Conservation (phyloP, 2,329 filamentous ascomycete genomes). For the Lachnellula subtilissima region DNA sequence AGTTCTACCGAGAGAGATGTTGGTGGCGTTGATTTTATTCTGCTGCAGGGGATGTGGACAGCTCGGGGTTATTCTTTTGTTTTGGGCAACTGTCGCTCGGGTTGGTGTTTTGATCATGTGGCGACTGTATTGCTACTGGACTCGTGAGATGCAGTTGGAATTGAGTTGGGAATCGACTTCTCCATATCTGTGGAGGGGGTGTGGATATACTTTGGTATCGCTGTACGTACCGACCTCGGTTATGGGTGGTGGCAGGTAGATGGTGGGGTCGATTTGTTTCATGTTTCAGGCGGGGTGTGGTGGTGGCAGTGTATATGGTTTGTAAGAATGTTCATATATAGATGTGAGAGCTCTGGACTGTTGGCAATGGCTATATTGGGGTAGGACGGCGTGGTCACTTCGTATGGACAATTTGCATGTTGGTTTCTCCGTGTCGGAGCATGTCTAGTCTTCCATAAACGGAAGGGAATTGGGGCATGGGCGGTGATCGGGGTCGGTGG, state of each 20-base stretch:
- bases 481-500: neutral
- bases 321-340: neutral
- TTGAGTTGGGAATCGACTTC: neutral
- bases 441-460: neutral
- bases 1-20: neutral
- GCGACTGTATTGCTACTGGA: neutral
- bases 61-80: neutral
- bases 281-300: neutral
- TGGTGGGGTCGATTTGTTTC: conserved; percentile 4
- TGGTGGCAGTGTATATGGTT: neutral
- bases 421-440: no score
- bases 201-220: neutral
- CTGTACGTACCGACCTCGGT: neutral
- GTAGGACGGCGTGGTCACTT: neutral
- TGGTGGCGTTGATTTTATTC: conserved; percentile 2
- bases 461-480: no score
- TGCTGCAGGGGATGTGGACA: neutral
- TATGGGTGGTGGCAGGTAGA: neutral
- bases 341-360: neutral
- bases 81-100: no score
- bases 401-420: no score
- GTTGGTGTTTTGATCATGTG: no score
- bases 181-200: neutral
- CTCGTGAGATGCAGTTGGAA: neutral
- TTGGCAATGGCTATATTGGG: neutral